phyloP scores from a whole-genome alignment of 768 basidiomycete genomes.

The Leucocoprinus birnbaumii region DNA sequence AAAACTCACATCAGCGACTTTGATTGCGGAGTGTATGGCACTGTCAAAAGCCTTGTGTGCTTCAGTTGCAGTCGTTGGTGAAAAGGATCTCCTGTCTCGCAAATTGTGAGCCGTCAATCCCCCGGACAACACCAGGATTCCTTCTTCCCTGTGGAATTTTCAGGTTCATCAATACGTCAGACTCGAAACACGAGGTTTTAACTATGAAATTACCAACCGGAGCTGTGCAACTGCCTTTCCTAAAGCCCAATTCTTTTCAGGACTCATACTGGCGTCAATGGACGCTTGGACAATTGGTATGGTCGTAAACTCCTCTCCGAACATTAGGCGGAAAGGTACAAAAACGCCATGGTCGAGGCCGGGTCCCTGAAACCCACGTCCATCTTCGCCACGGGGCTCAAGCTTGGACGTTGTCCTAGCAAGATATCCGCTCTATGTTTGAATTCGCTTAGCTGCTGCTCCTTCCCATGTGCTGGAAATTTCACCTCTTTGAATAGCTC shows the following conservation, averaged over 20 bases:
- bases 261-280: conserved; percentile 57
- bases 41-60: conserved; percentile 54
- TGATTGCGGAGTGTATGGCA: conserved; percentile 56
- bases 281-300: conserved; percentile 73
- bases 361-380: conserved; percentile 59
- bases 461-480: not conserved
- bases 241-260: conserved; percentile 60
- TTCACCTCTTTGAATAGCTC: conserved; percentile 53
- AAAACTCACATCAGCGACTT: conserved; percentile 43
- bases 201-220: conserved; percentile 34
- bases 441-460: not conserved
- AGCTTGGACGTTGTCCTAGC: conserved; percentile 42
- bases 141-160: conserved; percentile 46
- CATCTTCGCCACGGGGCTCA: conserved; percentile 64
- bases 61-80: conserved; percentile 43
- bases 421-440: not conserved
- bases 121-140: conserved; percentile 67
- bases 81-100: conserved; percentile 47
- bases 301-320: conserved; percentile 56
- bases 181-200: not conserved
- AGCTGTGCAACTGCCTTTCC: conserved; percentile 61
- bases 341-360: conserved; percentile 82
- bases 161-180: conserved; percentile 12
- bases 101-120: conserved; percentile 71
- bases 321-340: conserved; percentile 78